phyloP scores from a whole-genome alignment of 1,284 basidiomycete genomes.

The Neonothopanus nambi region DNA sequence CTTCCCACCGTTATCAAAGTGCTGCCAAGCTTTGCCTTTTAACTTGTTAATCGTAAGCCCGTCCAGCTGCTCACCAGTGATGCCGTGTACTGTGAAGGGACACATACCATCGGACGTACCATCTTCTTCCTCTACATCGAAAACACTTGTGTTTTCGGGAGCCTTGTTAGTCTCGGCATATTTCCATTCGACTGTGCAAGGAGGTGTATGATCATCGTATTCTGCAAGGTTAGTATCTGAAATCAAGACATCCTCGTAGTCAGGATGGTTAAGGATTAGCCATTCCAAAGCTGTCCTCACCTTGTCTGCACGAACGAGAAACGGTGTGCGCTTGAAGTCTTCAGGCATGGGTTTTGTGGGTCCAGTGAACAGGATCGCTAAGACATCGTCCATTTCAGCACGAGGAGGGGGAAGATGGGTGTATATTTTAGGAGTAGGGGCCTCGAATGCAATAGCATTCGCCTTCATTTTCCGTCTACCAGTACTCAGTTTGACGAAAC shows the following conservation, averaged over 20 bases:
- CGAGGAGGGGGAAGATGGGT: slow-evolving; percentile 19
- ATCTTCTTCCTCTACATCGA: slow-evolving; percentile 17
- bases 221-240: neutral
- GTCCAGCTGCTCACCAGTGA: slow-evolving; percentile 16
- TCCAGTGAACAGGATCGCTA: slow-evolving; percentile 10
- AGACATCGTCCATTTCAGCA: slow-evolving; percentile 1
- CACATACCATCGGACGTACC: slow-evolving; percentile 18
- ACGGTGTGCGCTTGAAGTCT: slow-evolving; percentile 25
- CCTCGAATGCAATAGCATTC: slow-evolving; percentile 27
- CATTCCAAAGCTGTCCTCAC: slow-evolving; percentile 26
- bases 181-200: slow-evolving; percentile 31
- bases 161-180: slow-evolving; percentile 15
- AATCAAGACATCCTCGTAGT: slow-evolving; percentile 29
- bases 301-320: too few relatives aligned
- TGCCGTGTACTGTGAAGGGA: slow-evolving; percentile 22
- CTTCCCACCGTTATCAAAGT: too few relatives aligned
- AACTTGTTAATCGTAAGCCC: neutral
- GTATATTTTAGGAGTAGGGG: too few relatives aligned
- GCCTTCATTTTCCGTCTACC: slow-evolving; percentile 24
- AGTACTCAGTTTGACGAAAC: slow-evolving; percentile 15
- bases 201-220: slow-evolving; percentile 24
- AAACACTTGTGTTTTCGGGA: slow-evolving; percentile 17
- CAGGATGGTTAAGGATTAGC: slow-evolving; percentile 31
- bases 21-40: slow-evolving; percentile 19
- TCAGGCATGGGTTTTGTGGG: slow-evolving; percentile 11